Percentiles rank a stretch among this genome's conserved stretches.
These are phyloP conservation scores for Apiospora marii DNA, from an alignment of 2,329 filamentous ascomycete genomes.

Conservation along the genomic window DNA sequence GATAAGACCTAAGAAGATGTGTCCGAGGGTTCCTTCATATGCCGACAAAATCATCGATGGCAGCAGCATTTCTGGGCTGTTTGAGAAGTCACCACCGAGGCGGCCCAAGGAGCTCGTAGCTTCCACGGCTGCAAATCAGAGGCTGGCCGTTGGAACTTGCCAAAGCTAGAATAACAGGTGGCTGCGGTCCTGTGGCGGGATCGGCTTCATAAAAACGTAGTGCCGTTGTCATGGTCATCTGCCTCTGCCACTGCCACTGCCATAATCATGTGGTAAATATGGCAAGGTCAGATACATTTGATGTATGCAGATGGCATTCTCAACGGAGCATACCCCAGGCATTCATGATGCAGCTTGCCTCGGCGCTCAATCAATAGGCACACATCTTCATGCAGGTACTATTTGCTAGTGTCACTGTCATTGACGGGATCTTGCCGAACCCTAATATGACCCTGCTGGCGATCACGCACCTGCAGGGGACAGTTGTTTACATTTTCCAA, in stretches of 20 bases:
- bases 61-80: not conserved
- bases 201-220: not conserved
- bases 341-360: not conserved
- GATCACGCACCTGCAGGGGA: not conserved
- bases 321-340: too few species aligned
- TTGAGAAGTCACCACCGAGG: not conserved
- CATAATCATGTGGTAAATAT: not conserved
- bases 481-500: not conserved
- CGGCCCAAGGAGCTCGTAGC: not conserved
- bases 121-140: not conserved
- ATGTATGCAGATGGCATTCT: too few species aligned
- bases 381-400: not conserved
- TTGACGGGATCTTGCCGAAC: slow-evolving; percentile 7
- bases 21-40: not conserved
- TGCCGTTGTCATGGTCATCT: not conserved
- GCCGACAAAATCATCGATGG: not conserved
- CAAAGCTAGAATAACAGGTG: not conserved
- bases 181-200: slow-evolving; percentile 10
- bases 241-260: not conserved
- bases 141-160: not conserved
- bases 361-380: too few species aligned
- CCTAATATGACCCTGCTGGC: slow-evolving; percentile 10
- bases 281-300: too few species aligned
- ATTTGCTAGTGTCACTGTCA: not conserved
- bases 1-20: not conserved